Conservation (phyloP, 129 eudicot genomes). For the Centella asiatica region DNA sequence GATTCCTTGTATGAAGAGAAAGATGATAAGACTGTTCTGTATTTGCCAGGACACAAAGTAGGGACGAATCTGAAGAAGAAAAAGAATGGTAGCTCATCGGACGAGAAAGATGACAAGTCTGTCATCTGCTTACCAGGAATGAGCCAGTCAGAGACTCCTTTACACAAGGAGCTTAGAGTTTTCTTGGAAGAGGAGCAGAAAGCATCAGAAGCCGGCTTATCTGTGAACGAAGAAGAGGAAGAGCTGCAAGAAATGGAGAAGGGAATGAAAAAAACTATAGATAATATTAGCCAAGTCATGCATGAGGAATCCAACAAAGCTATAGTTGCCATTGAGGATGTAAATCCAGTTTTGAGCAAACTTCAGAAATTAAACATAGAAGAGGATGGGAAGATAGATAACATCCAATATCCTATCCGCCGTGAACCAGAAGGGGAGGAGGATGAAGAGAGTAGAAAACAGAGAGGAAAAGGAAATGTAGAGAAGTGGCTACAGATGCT, state of each 20-base stretch:
- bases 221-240: constrained; percentile 14
- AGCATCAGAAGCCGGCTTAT: constrained; percentile 37
- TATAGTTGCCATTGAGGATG: constrained; percentile 9
- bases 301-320: constrained; percentile 4
- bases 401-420: constrained; percentile 32
- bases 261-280: too few species aligned
- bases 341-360: constrained; percentile 17
- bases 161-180: constrained; percentile 60
- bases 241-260: constrained; percentile 17
- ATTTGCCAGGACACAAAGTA: constrained; percentile 31
- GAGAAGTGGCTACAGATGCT: constrained; percentile 91
- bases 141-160: constrained; percentile 17
- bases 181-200: constrained; percentile 90
- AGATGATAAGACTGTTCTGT: constrained; percentile 32
- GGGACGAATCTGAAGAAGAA: constrained; percentile 6
- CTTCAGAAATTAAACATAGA: constrained; percentile 26
- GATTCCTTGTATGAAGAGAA: constrained; percentile 23
- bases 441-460: constrained; percentile 85
- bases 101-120: constrained; percentile 23
- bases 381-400: constrained; percentile 25
- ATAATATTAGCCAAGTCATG: too few species aligned
- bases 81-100: constrained; percentile 11
- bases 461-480: constrained; percentile 82
- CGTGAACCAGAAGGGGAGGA: constrained; percentile 49
- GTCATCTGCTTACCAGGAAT: constrained; percentile 28